Evolutionary conservation across 2,329 filamentous ascomycete species (phyloP), one percentile per base, ranked within the genome.

Genomic region (Fusarium oligoseptatum): DNA sequence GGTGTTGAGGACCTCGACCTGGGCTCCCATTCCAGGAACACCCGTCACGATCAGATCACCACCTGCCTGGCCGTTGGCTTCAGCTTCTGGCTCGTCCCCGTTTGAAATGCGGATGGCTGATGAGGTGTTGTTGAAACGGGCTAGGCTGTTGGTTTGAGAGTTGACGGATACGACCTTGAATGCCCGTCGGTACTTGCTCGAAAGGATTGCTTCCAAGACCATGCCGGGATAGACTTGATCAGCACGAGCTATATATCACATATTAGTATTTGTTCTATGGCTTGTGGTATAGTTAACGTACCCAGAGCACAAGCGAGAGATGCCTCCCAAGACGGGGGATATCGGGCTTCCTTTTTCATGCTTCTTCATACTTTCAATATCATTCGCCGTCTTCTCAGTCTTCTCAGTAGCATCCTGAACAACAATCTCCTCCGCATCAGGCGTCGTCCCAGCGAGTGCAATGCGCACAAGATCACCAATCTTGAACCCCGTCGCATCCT

Each of bases 171-270:
- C 70, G 39, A 90, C 82, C 20, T 87, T 86, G 79, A 95, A 95
- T 12, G 68, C 76, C 12, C 81, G 79, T 6, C 81, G 79, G 1
- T 80, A 48, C 65, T 81, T 82, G 71, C 76, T 78, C 34, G 79
- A 73, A 22, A 56, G 74, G 27, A 92, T 78, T 22, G 91, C 88
- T 32, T 95, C 93, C 72, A 97, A 90, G 0, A 88, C 85, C 84
- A 95, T 90, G 6, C 93, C 93, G 4, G 91, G 88, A 37, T 92
- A 90, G 20, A 97, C 85, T 48, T 92, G 87, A 69, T 95, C 94
- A 36, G 93, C 89, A 65, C 89, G 86, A 41, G 85, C 90, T 92
- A 72, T 6, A 22, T 3, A 12, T 60, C 29, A 37, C 60, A 67
- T 73, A 67, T 73, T 36, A 75, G 62, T 22, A 32, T 60, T 3